phyloP scores from a whole-genome alignment of 179 eudicot genomes.

The Actinidia polygama region DNA sequence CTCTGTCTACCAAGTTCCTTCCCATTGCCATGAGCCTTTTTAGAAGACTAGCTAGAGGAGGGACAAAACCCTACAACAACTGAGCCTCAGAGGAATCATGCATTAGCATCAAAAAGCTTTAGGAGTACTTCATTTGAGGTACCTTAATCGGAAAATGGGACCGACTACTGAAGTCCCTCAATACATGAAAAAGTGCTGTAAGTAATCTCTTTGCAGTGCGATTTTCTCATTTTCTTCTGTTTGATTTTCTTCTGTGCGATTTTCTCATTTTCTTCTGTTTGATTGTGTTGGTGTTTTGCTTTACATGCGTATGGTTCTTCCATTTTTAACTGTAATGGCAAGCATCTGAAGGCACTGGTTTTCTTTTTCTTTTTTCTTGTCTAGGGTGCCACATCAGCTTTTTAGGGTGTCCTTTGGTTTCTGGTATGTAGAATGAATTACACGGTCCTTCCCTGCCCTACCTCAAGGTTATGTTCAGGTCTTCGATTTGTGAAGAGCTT shows the following conservation, averaged over 20 bases:
- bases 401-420: too few species aligned
- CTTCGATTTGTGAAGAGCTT: too few species aligned
- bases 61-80: slow-evolving; percentile 61
- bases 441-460: too few species aligned
- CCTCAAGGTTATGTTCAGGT: too few species aligned
- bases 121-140: slow-evolving; percentile 64
- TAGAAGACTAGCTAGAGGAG: slow-evolving; percentile 78
- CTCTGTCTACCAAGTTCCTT: slow-evolving; percentile 83
- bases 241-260: background rate
- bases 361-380: slow-evolving; percentile 2
- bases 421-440: too few species aligned
- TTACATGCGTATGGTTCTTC: background rate
- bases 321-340: background rate
- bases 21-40: slow-evolving; percentile 94
- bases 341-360: slow-evolving; percentile 24
- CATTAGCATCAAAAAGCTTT: slow-evolving; percentile 43
- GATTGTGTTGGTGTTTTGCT: background rate
- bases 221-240: background rate
- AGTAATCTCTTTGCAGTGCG: slow-evolving; percentile 13
- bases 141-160: slow-evolving; percentile 59
- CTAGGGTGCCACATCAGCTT: background rate
- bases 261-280: background rate
- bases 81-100: slow-evolving; percentile 58
- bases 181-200: slow-evolving; percentile 50
- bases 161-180: slow-evolving; percentile 67